Evolutionary conservation across 768 basidiomycete genomes (phyloP).

Genomic region (Chiua virens): DNA sequence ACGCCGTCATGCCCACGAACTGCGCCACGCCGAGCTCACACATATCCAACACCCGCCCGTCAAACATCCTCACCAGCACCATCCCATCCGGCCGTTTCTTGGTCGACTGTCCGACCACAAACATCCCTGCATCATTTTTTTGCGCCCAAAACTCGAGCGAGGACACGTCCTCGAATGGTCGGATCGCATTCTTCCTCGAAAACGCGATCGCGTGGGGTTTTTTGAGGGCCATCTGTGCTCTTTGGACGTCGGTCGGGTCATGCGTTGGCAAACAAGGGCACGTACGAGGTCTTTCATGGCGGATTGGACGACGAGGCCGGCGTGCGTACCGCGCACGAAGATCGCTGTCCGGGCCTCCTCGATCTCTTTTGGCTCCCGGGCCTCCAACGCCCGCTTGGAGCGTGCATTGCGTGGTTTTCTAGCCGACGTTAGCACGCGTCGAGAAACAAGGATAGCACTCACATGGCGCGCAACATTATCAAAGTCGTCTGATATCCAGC

Average conservation of each 20-base stretch:
- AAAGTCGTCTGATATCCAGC: too few species aligned
- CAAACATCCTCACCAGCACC: constrained; percentile 83
- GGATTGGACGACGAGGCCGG: constrained; percentile 73
- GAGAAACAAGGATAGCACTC: constrained; percentile 5
- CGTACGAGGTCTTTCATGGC: constrained; percentile 90
- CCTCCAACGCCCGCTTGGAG: constrained; percentile 85
- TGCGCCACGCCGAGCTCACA: constrained; percentile 88
- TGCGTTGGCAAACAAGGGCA: not conserved
- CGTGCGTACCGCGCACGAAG: constrained; percentile 87
- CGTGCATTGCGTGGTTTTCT: constrained; percentile 96
- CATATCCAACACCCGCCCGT: constrained; percentile 88
- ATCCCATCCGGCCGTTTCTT: constrained; percentile 93
- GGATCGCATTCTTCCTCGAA: constrained; percentile 88
- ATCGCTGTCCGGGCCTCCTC: constrained; percentile 86
- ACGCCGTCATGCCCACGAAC: constrained; percentile 74
- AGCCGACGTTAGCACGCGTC: not conserved
- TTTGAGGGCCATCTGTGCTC: constrained; percentile 84
- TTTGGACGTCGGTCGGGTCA: not conserved
- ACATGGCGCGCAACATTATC: constrained; percentile 35
- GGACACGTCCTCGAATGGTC: constrained; percentile 81
- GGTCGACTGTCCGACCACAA: constrained; percentile 85
- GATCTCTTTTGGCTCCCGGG: constrained; percentile 84
- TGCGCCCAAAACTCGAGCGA: constrained; percentile 90
- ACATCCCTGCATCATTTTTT: constrained; percentile 94
- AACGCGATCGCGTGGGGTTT: constrained; percentile 89